Evolutionary conservation across 2,329 filamentous ascomycete species (phyloP).

Genomic region (Clarireedia monteithiana): DNA sequence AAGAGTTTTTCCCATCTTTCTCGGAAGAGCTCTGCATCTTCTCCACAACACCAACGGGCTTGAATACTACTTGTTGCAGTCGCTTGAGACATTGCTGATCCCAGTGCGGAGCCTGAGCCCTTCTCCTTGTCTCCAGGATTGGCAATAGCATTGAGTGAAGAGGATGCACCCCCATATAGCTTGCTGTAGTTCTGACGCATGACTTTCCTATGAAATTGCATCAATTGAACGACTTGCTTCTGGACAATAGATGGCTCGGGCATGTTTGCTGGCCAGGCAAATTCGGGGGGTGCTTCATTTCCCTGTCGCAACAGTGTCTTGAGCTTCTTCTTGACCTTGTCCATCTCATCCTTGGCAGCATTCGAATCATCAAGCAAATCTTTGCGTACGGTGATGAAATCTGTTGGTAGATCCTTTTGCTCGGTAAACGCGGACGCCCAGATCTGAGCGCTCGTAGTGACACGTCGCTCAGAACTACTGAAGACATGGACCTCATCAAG

Average conservation of each 20-base stretch:
- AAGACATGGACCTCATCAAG: constrained; percentile 91
- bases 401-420: constrained; percentile 73
- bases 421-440: constrained; percentile 87
- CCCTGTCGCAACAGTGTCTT: constrained; percentile 87
- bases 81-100: constrained; percentile 47
- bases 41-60: constrained; percentile 89
- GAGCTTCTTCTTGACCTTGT: constrained; percentile 99
- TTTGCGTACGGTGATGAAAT: constrained; percentile 86
- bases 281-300: constrained; percentile 88
- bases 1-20: constrained; percentile 99
- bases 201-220: constrained; percentile 93
- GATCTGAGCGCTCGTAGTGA: constrained; percentile 93
- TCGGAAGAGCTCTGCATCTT: constrained; percentile 89
- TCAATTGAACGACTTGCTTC: constrained; percentile 83
- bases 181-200: constrained; percentile 92
- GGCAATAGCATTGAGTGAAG: constrained; percentile 51
- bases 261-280: constrained; percentile 95
- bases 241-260: constrained; percentile 92
- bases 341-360: constrained; percentile 97
- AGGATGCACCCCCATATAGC: constrained; percentile 59
- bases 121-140: constrained; percentile 36
- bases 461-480: constrained; percentile 89
- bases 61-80: constrained; percentile 67
- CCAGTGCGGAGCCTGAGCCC: constrained; percentile 32
- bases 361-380: constrained; percentile 96